Evolutionary conservation across 345 rosid species (phyloP).

Genomic region (Syzygium oleosum): DNA sequence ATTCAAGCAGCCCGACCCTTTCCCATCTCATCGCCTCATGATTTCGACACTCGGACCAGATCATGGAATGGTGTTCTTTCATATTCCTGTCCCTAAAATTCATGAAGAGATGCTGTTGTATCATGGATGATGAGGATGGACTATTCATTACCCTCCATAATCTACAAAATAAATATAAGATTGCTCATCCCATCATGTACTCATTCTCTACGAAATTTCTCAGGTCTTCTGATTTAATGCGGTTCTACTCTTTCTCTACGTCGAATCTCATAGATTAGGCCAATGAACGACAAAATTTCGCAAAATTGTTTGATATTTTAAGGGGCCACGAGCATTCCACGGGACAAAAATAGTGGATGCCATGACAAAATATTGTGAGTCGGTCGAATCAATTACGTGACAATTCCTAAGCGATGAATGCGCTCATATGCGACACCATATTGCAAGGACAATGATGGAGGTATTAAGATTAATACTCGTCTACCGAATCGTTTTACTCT

Average conservation of each 20-base stretch:
- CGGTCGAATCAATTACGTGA: fast-evolving
- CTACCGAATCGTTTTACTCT: neutral
- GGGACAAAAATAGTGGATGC: neutral
- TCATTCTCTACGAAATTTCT: neutral
- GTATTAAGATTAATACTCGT: too few relatives aligned
- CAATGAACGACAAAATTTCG: neutral
- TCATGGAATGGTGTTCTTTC: neutral
- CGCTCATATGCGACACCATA: too few relatives aligned
- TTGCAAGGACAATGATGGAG: too few relatives aligned
- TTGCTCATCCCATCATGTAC: neutral
- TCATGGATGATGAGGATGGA: neutral
- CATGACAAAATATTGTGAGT: fast-evolving
- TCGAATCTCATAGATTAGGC: neutral
- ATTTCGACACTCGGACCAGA: neutral
- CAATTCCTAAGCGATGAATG: neutral
- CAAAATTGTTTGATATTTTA: neutral
- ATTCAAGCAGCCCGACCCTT: neutral
- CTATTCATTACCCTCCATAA: neutral
- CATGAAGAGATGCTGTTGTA: neutral
- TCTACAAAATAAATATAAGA: neutral
- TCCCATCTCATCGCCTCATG: neutral
- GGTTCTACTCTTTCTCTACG: neutral
- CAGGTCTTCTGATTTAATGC: neutral
- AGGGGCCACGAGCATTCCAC: neutral
- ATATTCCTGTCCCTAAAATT: neutral